Evolutionary conservation across 192 early-diverging fungal species (phyloP), one percentile per base, ranked within the genome.

Genomic region (Thoreauomyces humboldtii): DNA sequence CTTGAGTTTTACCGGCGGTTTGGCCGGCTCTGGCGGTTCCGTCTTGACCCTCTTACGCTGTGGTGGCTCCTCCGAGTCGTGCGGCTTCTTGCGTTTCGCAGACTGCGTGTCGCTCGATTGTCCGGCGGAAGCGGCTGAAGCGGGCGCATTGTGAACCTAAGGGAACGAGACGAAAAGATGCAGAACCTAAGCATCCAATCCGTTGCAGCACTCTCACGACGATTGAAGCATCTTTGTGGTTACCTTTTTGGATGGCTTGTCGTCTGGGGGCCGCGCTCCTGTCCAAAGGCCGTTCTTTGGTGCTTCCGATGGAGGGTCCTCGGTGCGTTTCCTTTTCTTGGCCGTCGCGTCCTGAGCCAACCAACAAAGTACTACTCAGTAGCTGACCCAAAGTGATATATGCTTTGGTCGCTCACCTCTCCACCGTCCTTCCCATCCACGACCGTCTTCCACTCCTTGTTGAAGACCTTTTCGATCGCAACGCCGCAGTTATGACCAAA

Each of bases 391-490:
- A 36, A 25, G 14, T 11, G 9, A 17, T 14, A 27, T 12, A 12
- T 15, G 25, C 31, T 33, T 31, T 57, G 17, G 14, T 34, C 25
- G 25, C 34, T 11, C 44, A 44, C 58, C 42, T 61, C 45, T 51
- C 12, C 14, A 24, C 14, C 0, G 34, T 61, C 59, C 11, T 14
- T 17, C 33, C 25, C 41, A 29, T 29, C 41, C 31, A 28, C 11
- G 38, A 61, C 15, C 21, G 17, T 25, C 32, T 61, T 46, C 69
- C 69, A 70, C 35, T 69, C 52, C 32, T 33, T 59, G 29, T 62
- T 64, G 58, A 75, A 78, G 41, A 52, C 67, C 32, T 37, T 65
- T 50, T 78, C 70, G 5, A 61, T 63, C 21, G 33, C 62, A 28
- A 46, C 33, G 2, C 68, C 75, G 21, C 67, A 68, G 19, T 63